Base-by-base conservation (phyloP, 1,139 yeast genomes). In the Petasospora fabianii region DNA sequence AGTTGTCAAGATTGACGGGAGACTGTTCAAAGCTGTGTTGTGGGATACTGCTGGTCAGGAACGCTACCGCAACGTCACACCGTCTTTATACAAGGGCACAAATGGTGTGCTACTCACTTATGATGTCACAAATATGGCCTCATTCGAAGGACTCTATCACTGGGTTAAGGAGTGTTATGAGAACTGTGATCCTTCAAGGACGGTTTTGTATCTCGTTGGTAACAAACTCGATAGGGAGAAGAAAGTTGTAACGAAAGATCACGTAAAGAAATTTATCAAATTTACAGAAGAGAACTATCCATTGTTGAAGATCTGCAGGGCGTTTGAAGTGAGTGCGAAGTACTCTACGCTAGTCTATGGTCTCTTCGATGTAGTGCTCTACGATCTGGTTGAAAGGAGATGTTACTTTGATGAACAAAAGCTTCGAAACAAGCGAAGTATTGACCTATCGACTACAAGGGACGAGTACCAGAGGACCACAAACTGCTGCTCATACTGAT, bases 11-110 rank as follows among this genome's bases (percentile, higher is more conserved):
- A 33, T 29, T 6, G 39, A 27, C 7, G 40, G 29, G 2, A 35
- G 35, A 6, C 35, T 39, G 6, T 36, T 82, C 47, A 83, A 83
- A 53, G 81, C 82, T 56, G 92, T 84, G 58, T 82, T 84, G 44
- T 84, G 94, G 94, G 96, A 87, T 59, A 87, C 96, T 13, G 96
- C 96, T 0, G 96, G 96, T 3, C 96, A 87, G 61, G 96, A 87
- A 59, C 67, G 96, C 39, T 87, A 86, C 69, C 90, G 88, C 46
- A 78, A 85, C 30, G 70, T 87, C 54, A 95, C 96, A 3, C 96
- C 96, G 4, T 83, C 87, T 86, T 87, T 87, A 62, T 87, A 87
- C 62, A 69, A 96, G 47, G 86, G 86, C 55, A 90, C 96, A 10
- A 43, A 42, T 59, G 83, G 90, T 28, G 96, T 96, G 1, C 72